phyloP scores from a whole-genome alignment of 805 yeast genomes.

The Candida boidinii region DNA sequence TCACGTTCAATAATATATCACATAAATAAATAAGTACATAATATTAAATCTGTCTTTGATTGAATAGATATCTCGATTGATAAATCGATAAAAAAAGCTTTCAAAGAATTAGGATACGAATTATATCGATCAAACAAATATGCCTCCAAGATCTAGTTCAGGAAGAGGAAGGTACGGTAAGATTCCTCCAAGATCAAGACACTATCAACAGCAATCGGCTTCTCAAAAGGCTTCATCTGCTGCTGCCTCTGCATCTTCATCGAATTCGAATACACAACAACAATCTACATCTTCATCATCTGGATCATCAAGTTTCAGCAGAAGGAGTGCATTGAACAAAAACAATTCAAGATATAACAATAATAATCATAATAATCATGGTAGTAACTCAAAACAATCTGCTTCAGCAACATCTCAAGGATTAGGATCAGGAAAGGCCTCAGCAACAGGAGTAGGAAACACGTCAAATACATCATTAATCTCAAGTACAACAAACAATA shows the following conservation, averaged over 20 bases:
- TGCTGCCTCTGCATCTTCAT: neutral
- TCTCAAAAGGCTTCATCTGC: neutral
- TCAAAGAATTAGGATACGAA: no score
- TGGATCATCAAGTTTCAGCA: neutral
- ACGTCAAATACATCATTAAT: no score
- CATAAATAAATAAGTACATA: no score
- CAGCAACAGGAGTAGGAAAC: constrained; percentile 4
- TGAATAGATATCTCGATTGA: no score
- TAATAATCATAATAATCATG: neutral
- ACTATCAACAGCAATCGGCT: constrained; percentile 1
- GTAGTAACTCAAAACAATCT: constrained; percentile 1
- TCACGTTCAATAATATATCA: no score
- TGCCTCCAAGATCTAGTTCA: constrained; percentile 17
- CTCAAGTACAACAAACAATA: no score
- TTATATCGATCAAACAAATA: constrained; percentile 4
- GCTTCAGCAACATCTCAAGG: constrained; percentile 4
- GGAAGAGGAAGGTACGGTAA: constrained; percentile 16
- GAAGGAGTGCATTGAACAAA: neutral
- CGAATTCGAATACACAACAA: neutral
- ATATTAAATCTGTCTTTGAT: no score
- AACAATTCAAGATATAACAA: neutral
- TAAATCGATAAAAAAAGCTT: no score
- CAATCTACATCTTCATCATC: neutral
- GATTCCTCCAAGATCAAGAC: constrained; percentile 14
- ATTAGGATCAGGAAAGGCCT: neutral